These are phyloP conservation scores for Lentinula sp. DNA, from an alignment of 768 basidiomycete genomes.

Conservation along the genomic window DNA sequence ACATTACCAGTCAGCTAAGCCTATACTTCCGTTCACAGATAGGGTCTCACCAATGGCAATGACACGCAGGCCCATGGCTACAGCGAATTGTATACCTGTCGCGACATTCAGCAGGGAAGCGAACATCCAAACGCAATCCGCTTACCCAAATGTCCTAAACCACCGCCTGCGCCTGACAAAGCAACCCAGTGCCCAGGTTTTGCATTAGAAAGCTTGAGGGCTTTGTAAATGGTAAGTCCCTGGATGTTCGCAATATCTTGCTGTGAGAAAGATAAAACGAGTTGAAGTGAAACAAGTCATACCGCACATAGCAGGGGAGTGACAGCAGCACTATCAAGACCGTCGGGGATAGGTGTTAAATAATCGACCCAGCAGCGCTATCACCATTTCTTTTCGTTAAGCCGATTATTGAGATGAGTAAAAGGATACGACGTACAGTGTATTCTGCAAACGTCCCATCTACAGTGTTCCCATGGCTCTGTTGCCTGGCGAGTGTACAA, in stretches of 20 bases:
- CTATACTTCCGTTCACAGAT: background rate
- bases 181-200: conserved; percentile 65
- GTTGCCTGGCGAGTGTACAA: conserved; percentile 36
- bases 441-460: conserved; percentile 72
- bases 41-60: conserved; percentile 32
- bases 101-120: background rate
- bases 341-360: conserved; percentile 73
- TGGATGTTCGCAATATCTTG: conserved; percentile 12
- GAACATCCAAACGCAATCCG: background rate
- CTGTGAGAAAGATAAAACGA: background rate
- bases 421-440: conserved; percentile 28
- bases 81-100: conserved; percentile 72
- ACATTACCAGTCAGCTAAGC: background rate
- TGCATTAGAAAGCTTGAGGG: conserved; percentile 57
- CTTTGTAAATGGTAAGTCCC: conserved; percentile 81
- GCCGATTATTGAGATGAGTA: too few species aligned
- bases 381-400: background rate
- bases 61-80: conserved; percentile 69
- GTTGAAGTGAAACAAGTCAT: conserved; percentile 11
- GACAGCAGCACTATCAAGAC: conserved; percentile 53
- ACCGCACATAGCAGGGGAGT: conserved; percentile 73
- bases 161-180: conserved; percentile 73
- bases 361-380: conserved; percentile 59
- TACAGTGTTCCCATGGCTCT: conserved; percentile 54
- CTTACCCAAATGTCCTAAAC: conserved; percentile 70